Evolutionary conservation across 192 early-diverging fungal species (phyloP).

Genomic region (Linnemannia zychae): DNA sequence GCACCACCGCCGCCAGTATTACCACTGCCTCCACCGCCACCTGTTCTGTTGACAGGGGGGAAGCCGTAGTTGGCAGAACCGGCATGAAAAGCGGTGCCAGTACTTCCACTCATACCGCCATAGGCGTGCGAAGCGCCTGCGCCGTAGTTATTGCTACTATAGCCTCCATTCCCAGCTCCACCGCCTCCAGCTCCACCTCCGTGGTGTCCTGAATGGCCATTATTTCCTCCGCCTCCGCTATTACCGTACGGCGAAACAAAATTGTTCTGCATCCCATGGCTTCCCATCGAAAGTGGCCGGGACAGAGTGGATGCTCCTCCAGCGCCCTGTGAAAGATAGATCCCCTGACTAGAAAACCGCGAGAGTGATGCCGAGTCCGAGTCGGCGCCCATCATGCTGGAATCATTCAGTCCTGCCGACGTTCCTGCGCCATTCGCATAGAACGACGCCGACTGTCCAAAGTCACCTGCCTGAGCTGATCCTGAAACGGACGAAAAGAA

Average conservation of each 20-base stretch:
- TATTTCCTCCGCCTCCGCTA: slow-evolving; percentile 4
- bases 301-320: slow-evolving; percentile 1
- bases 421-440: slow-evolving; percentile 26
- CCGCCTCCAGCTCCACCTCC: background rate
- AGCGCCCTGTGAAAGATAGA: slow-evolving; percentile 34
- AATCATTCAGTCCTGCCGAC: slow-evolving; percentile 11
- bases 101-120: slow-evolving; percentile 36
- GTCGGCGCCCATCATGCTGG: slow-evolving; percentile 32
- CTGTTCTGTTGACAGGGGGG: slow-evolving; percentile 12
- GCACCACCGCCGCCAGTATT: background rate
- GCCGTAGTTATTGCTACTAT: slow-evolving; percentile 9
- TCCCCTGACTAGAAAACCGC: slow-evolving; percentile 39
- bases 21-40: background rate
- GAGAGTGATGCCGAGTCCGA: slow-evolving; percentile 34
- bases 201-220: background rate
- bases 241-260: slow-evolving; percentile 15
- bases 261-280: background rate
- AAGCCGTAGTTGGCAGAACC: slow-evolving; percentile 38
- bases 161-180: slow-evolving; percentile 2
- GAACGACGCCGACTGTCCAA: slow-evolving; percentile 35
- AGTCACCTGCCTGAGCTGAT: slow-evolving; percentile 33
- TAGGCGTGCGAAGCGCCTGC: slow-evolving; percentile 30
- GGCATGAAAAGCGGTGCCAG: slow-evolving; percentile 47
- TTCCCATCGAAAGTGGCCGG: slow-evolving; percentile 27
- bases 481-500: slow-evolving; percentile 35